Conservation (phyloP, 192 early-diverging fungal species). For the Physocladia obscura region DNA sequence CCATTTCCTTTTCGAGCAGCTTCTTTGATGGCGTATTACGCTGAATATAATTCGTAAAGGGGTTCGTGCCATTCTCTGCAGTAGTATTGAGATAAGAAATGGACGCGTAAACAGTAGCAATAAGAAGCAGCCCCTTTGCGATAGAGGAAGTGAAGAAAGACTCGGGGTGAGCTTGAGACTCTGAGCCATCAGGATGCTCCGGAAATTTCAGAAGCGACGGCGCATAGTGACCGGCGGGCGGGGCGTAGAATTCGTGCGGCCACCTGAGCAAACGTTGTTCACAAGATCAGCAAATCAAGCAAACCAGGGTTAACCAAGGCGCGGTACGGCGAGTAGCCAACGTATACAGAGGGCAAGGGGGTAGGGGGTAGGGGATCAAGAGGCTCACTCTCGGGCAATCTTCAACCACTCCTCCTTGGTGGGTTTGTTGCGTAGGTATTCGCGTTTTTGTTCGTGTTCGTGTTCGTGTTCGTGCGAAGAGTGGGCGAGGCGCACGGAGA, state of each 20-base stretch:
- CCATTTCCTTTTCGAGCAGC: slow-evolving; percentile 18
- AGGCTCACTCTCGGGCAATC: slow-evolving; percentile 27
- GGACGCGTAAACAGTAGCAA: slow-evolving; percentile 7
- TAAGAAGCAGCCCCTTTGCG: slow-evolving; percentile 19
- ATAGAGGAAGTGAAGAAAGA: slow-evolving; percentile 28
- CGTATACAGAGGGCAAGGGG: background rate
- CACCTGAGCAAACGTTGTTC: slow-evolving; percentile 34
- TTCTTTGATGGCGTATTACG: slow-evolving; percentile 1
- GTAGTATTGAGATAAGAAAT: slow-evolving; percentile 28
- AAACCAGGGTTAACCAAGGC: background rate
- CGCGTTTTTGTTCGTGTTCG: background rate
- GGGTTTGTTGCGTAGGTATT: background rate
- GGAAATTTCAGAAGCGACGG: background rate
- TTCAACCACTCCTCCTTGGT: slow-evolving; percentile 28
- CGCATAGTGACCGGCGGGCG: background rate
- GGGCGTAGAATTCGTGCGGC: slow-evolving; percentile 48
- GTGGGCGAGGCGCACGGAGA: background rate
- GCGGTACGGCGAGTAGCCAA: background rate
- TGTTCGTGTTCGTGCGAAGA: background rate
- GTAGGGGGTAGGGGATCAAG: background rate
- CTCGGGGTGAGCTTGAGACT: slow-evolving; percentile 14
- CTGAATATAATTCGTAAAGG: slow-evolving; percentile 35
- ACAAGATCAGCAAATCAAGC: no score
- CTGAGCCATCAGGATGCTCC: slow-evolving; percentile 26
- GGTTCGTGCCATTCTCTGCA: slow-evolving; percentile 32